Evolutionary conservation across 192 early-diverging fungal species (phyloP).

Genomic region (Helicostylum pulchrum): DNA sequence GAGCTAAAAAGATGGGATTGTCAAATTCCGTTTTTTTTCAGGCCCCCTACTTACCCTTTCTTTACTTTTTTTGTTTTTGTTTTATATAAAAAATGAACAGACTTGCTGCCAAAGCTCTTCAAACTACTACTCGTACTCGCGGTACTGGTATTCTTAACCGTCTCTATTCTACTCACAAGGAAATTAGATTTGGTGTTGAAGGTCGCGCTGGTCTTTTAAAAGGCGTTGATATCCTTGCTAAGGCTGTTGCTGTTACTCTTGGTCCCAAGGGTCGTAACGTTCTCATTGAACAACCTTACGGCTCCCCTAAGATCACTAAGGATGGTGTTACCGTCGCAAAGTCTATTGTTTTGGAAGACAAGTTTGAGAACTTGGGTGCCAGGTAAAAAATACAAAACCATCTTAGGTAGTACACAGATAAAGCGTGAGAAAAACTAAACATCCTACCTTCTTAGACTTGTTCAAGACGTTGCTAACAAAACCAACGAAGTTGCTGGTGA

Average conservation of each 20-base stretch:
- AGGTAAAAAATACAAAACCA: slow-evolving; percentile 41
- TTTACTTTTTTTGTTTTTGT: background rate
- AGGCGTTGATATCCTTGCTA: slow-evolving; percentile 96
- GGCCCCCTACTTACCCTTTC: background rate
- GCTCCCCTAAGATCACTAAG: slow-evolving; percentile 99
- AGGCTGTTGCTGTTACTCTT: slow-evolving; percentile 98
- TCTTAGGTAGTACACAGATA: background rate
- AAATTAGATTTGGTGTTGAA: slow-evolving; percentile 94
- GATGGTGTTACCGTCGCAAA: slow-evolving; percentile 99
- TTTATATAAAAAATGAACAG: slow-evolving; percentile 26
- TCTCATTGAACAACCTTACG: slow-evolving; percentile 97
- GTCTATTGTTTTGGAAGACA: slow-evolving; percentile 94
- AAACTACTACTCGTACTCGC: slow-evolving; percentile 14
- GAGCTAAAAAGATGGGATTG: too few species aligned
- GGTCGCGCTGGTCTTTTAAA: slow-evolving; percentile 87
- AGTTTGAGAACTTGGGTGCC: slow-evolving; percentile 99
- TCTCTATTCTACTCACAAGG: slow-evolving; percentile 90
- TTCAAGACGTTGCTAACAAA: slow-evolving; percentile 99
- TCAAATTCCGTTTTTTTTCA: too few species aligned
- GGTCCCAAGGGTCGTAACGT: slow-evolving; percentile 99
- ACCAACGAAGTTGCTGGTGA: slow-evolving; percentile 99
- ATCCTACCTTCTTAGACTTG: slow-evolving; percentile 55
- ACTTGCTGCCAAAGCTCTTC: slow-evolving; percentile 27
- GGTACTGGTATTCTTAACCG: slow-evolving; percentile 40
- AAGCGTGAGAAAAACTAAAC: background rate